phyloP scores from a whole-genome alignment of 768 basidiomycete genomes.

The Mrakia gelida region DNA sequence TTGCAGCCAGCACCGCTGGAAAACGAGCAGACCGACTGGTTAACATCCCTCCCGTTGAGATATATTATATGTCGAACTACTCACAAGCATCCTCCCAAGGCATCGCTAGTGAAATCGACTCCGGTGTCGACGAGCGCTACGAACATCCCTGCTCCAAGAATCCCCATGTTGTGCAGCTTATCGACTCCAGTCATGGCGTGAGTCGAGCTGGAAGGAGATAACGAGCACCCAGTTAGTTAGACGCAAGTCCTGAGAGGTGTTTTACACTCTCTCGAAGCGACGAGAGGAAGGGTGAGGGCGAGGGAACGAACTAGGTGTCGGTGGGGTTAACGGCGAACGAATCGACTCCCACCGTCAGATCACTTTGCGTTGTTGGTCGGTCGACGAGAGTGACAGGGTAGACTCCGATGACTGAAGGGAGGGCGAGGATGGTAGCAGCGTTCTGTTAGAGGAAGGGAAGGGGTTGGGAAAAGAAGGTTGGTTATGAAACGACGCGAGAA shows the following conservation, averaged over 20 bases:
- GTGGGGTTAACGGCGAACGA: constrained; percentile 20
- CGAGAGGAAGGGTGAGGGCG: neutral
- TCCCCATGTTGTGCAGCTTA: constrained; percentile 59
- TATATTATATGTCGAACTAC: neutral
- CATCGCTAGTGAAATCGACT: constrained; percentile 24
- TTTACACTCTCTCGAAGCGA: no score
- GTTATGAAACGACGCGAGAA: neutral
- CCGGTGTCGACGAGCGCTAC: constrained; percentile 58
- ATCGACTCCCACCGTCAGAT: neutral
- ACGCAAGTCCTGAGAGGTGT: no score
- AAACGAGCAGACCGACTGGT: neutral
- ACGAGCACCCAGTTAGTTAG: no score
- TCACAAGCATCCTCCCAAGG: constrained; percentile 28
- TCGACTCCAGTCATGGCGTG: constrained; percentile 52
- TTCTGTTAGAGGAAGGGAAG: neutral
- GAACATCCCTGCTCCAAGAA: constrained; percentile 62
- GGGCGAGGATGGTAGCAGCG: neutral
- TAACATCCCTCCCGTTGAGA: neutral
- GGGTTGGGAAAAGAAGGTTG: neutral
- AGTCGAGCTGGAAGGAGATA: constrained; percentile 9
- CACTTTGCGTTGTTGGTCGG: neutral
- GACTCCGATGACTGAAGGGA: constrained; percentile 20
- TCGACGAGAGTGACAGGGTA: constrained; percentile 25
- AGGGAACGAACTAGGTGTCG: constrained; percentile 11
- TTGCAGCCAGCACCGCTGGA: constrained; percentile 14